phyloP scores from a whole-genome alignment of 768 basidiomycete species.

The Rubroboletus satanas region DNA sequence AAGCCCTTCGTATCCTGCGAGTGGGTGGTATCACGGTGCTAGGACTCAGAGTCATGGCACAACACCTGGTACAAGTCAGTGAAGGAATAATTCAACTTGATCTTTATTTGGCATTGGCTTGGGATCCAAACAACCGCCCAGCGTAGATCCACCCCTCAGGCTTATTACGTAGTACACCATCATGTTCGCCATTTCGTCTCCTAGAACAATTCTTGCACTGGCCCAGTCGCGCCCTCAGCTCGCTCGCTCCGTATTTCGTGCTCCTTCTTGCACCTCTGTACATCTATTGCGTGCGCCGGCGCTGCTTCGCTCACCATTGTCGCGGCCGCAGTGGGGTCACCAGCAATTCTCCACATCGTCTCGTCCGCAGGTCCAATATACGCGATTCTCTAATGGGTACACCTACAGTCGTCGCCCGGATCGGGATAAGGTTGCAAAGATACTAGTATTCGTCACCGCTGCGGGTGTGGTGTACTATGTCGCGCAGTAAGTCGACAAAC shows the following conservation, averaged over 20 bases:
- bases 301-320: neutral
- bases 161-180: neutral
- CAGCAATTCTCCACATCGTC: constrained; percentile 22
- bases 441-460: constrained; percentile 18
- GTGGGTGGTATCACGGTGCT: neutral
- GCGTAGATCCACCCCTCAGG: neutral
- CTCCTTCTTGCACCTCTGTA: neutral
- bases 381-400: constrained; percentile 21
- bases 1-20: neutral
- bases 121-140: constrained; percentile 7
- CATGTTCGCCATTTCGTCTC: constrained; percentile 10
- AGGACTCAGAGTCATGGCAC: too few species aligned
- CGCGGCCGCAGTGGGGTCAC: neutral
- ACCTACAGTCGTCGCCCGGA: constrained; percentile 8
- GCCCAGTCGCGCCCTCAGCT: neutral
- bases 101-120: constrained; percentile 14
- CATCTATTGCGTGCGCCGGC: neutral
- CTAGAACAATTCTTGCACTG: neutral
- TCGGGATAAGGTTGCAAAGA: constrained; percentile 5
- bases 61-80: neutral
- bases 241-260: neutral
- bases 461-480: constrained; percentile 26
- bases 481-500: constrained; percentile 24
- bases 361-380: constrained; percentile 23
- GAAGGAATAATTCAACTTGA: neutral